Percentiles rank a stretch among this genome's conserved stretches.
Conservation (phyloP, 2,329 filamentous ascomycete species). For the Ascochyta viciae-villosae region DNA sequence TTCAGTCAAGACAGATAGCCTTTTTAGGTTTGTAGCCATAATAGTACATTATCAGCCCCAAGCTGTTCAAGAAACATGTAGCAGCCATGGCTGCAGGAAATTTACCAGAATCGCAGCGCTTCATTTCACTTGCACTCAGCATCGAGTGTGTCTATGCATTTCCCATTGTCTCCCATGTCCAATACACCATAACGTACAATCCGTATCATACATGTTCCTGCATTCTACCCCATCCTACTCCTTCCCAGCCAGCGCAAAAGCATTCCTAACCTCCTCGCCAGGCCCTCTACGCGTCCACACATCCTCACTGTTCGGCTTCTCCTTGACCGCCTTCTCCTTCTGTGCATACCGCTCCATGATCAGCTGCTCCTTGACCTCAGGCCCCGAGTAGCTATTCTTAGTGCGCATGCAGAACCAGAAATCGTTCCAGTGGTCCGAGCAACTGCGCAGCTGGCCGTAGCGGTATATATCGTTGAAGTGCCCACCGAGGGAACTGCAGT, state of each 20-base stretch:
- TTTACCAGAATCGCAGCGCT: not conserved
- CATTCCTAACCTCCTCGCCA: constrained; percentile 34
- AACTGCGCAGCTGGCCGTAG: constrained; percentile 77
- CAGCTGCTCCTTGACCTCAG: constrained; percentile 62
- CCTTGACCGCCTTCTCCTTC: constrained; percentile 71
- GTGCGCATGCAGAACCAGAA: constrained; percentile 98
- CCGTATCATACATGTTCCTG: constrained; percentile 2
- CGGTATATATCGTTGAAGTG: constrained; percentile 94
- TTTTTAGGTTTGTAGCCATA: no score
- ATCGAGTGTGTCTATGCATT: not conserved
- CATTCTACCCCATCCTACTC: not conserved
- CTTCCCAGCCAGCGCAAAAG: constrained; percentile 34
- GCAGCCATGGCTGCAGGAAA: not conserved
- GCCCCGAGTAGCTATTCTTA: constrained; percentile 64
- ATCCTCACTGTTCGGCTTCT: constrained; percentile 81
- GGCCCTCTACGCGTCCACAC: constrained; percentile 79
- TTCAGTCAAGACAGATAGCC: no score
- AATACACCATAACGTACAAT: not conserved
- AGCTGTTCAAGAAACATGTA: not conserved
- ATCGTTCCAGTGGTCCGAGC: constrained; percentile 86
- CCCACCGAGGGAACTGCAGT: constrained; percentile 89
- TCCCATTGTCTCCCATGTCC: not conserved
- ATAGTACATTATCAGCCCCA: no score
- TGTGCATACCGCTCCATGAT: constrained; percentile 73
- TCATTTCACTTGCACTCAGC: not conserved